Percentiles rank a stretch among this genome's conserved stretches.
Conservation (phyloP, 2,329 filamentous ascomycete genomes). For the Sporothrix brunneoviolacea region DNA sequence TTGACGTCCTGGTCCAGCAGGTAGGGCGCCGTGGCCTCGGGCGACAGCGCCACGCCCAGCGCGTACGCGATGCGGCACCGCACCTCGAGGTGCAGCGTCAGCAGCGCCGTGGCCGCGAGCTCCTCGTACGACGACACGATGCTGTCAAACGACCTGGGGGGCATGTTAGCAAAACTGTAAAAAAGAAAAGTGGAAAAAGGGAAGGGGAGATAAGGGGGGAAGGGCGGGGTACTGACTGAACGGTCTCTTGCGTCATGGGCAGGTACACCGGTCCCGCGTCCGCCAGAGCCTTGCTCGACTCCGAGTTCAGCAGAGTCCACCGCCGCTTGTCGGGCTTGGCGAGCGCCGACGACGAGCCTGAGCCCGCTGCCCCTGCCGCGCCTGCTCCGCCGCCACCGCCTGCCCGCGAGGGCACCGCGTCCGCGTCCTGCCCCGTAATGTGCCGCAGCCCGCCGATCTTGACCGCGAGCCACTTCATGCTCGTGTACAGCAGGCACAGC, state of each 20-base stretch:
- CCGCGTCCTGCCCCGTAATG: conserved; percentile 67
- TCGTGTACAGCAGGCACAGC: conserved; percentile 85
- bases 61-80: conserved; percentile 80
- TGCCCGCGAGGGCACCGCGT: conserved; percentile 39
- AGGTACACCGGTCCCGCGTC: conserved; percentile 69
- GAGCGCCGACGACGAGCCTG: conserved; percentile 32
- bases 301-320: conserved; percentile 70
- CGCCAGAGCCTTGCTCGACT: conserved; percentile 49
- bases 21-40: conserved; percentile 50
- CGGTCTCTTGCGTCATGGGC: conserved; percentile 80
- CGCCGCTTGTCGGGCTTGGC: conserved; percentile 56
- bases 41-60: conserved; percentile 57
- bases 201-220: no score
- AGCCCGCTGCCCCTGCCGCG: not conserved
- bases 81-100: conserved; percentile 84
- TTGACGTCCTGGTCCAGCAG: conserved; percentile 64
- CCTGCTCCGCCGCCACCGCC: not conserved
- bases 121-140: conserved; percentile 78
- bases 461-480: conserved; percentile 93
- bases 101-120: conserved; percentile 69
- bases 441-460: conserved; percentile 76
- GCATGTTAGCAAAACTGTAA: not conserved
- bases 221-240: conserved; percentile 60
- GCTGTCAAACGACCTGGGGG: conserved; percentile 67
- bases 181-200: not conserved